These are phyloP conservation scores for Salix brachista DNA, from an alignment of 345 rosid species.

Conservation along the genomic window DNA sequence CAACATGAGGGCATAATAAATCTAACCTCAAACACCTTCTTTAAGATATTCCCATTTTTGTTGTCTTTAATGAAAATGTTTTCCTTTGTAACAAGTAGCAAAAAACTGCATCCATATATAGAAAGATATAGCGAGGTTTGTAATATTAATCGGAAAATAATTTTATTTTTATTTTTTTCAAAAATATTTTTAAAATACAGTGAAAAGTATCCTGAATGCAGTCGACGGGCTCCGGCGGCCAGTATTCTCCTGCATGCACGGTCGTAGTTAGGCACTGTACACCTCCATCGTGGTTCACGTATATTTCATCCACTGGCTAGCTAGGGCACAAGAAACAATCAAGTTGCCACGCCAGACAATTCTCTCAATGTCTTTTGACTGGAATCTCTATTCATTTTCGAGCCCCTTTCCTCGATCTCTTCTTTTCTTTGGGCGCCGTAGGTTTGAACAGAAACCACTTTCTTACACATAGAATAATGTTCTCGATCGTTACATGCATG, in stretches of 20 bases:
- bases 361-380: not conserved
- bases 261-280: not conserved
- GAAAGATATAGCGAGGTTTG: too few species aligned
- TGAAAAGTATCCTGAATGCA: not conserved
- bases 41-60: too few species aligned
- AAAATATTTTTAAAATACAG: too few species aligned
- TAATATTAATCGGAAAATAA: too few species aligned
- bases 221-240: not conserved
- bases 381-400: not conserved
- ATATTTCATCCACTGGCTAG: not conserved
- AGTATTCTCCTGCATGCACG: not conserved
- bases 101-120: too few species aligned
- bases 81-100: too few species aligned
- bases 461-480: not conserved
- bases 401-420: not conserved
- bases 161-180: too few species aligned
- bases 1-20: too few species aligned
- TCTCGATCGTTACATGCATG: not conserved
- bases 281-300: not conserved
- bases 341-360: not conserved
- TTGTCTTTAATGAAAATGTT: too few species aligned
- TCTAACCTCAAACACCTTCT: too few species aligned
- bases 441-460: constrained; percentile 10
- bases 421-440: constrained; percentile 8
- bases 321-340: too few species aligned